Evolutionary conservation across 352 stramenopile species (phyloP), one percentile per base, ranked within the genome.

Genomic region (Globisporangium sylvaticum): DNA sequence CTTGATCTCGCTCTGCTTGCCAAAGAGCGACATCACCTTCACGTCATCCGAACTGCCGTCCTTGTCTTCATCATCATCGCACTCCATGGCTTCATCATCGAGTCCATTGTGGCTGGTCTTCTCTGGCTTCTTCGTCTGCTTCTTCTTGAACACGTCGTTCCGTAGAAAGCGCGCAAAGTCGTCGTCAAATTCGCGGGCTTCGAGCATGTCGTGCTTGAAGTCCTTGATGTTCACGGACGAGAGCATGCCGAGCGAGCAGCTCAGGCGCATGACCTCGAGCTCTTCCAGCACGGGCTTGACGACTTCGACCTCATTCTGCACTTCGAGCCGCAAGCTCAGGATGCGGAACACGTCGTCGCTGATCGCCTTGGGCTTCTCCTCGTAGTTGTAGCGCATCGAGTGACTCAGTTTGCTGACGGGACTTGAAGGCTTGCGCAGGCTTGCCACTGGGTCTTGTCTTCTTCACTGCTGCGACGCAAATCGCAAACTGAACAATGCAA

Each of bases 221-320:
- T 91, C 81, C 27, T 80, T 80, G 3, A 63, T 34, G 27, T 73
- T 84, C n/a, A 86, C 69, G 1, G 62, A 73, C 5, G 75, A 70
- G 22, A 91, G 53, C 71, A 84, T 78, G 34, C 79, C 78, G 0
- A 95, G 72, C 27, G 69, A 72, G 37, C 71, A 80, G 62, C 86
- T 80, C 59, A 95, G 66, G 0, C 83, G 83, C 67, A 91, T 74
- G 5, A 95, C 74, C 24, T 93, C 87, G 32, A 84, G 29, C 50
- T 95, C 87, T 5, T 81, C 69, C 20, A 93, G 63, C 32, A 92
- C 77, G 0, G 84, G 77, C 55, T 95, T 92, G 25, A 91, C 62
- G 5, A 92, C 75, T 59, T 87, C 81, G 5, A 83, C 78, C 58
- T 87, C 83, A 53, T 91, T 89, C 39, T 95, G 84, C 4, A 78